Evolutionary conservation across 1,284 basidiomycete genomes (phyloP), one percentile per base, ranked within the genome.

Genomic region (Pisolithus thermaeus): DNA sequence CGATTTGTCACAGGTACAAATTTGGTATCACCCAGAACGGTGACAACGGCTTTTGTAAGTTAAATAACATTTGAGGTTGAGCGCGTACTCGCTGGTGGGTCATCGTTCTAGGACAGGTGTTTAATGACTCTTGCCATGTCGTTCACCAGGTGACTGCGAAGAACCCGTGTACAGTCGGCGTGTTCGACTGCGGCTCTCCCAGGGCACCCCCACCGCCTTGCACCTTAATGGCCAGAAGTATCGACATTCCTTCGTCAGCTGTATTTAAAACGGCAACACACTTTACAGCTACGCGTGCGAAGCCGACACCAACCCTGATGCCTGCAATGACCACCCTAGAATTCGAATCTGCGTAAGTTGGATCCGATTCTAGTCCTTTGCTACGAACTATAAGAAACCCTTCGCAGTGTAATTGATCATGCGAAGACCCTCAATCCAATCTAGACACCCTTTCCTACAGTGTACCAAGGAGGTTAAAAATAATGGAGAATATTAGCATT

Each of bases 111-210:
- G 20, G 46, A 37, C 11, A 47, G 36, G 36, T 47, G 23, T 39
- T 47, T 18, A 37, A 47, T 27, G 46, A 47, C 37, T 47, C 46
- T 25, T 47, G 46, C 46, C 39, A 47, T 16, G 46, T 47, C 20
- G 46, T 47, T 16, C 8, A 47, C 35, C n/a, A 35, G 16, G 37
- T 38, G 16, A 47, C 16, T 9, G 23, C 46, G 7, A 37, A 5
- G 16, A 47, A 47, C 35, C 46, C 46, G 7, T 47, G 46, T 22
- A 22, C 14, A 12, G 46, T 37, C 9, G 35, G 46, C 46, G 14
- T 27, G 18, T 47, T 47, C 32, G 46, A 47, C 18, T 47, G 46
- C 27, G 39, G 36, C 20, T 14, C 46, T 39, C 45, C 18, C 45
- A 25, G 20, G 22, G 22, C 30, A 46, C 45, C 14, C 28, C 16